Evolutionary conservation across 257 asterid genomes (phyloP).

Genomic region (Nicotiana knightiana): DNA sequence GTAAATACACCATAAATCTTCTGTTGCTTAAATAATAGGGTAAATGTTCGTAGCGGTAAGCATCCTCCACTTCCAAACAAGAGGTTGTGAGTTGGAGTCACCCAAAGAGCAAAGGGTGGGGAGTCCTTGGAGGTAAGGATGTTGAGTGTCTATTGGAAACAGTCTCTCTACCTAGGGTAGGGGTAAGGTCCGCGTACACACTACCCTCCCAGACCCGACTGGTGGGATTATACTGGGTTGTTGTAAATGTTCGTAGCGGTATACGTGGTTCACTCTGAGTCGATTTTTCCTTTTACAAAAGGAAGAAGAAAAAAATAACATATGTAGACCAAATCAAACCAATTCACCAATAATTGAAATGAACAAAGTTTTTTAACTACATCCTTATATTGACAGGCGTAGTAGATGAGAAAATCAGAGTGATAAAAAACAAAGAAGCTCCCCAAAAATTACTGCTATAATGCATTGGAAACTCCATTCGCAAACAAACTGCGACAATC

Average conservation of each 20-base stretch:
- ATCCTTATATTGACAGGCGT: background rate
- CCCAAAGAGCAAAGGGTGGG: no score
- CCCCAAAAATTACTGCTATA: background rate
- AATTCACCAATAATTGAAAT: background rate
- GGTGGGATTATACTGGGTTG: no score
- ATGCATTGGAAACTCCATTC: background rate
- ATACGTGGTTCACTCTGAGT: background rate
- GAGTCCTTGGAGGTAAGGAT: no score
- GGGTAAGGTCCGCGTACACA: no score
- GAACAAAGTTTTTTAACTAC: background rate
- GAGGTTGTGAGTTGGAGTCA: no score
- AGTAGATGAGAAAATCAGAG: background rate
- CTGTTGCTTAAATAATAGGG: background rate
- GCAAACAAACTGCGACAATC: background rate
- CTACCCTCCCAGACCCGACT: no score
- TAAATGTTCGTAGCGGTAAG: background rate
- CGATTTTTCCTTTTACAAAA: background rate
- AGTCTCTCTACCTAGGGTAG: no score
- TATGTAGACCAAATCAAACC: background rate
- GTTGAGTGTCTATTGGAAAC: no score
- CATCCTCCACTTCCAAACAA: no score
- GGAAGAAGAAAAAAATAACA: background rate
- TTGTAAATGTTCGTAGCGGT: background rate
- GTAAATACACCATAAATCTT: background rate
- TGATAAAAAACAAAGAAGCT: background rate